Conservation (phyloP, 1,284 basidiomycete species). For the Apiotrichum gracile region DNA sequence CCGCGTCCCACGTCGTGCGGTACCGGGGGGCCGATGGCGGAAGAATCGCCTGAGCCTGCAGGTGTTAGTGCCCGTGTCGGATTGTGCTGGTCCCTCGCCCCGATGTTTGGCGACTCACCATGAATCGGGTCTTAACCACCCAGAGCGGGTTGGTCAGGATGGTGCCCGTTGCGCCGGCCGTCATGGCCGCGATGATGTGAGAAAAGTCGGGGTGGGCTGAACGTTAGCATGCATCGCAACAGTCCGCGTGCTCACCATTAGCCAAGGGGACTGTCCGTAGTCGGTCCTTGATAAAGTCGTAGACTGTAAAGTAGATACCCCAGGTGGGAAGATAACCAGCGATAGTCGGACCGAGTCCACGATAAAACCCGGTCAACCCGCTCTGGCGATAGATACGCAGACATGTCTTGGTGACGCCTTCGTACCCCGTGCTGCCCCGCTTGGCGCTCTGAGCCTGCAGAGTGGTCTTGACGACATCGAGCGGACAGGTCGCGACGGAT, state of each 20-base stretch:
- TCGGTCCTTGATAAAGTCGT: conserved; percentile 80
- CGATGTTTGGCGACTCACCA: conserved; percentile 66
- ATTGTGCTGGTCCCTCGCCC: too few species aligned
- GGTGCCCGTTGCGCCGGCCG: conserved; percentile 82
- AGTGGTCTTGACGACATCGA: conserved; percentile 96
- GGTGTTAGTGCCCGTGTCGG: neutral
- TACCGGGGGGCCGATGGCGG: conserved; percentile 67
- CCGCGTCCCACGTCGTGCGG: conserved; percentile 79
- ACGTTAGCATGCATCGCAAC: neutral
- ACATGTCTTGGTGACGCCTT: conserved; percentile 71
- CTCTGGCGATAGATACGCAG: conserved; percentile 65
- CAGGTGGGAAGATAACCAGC: conserved; percentile 92
- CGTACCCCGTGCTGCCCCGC: conserved; percentile 62
- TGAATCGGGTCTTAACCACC: conserved; percentile 96
- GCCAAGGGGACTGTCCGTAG: conserved; percentile 54
- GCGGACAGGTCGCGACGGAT: conserved; percentile 89
- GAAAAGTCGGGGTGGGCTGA: conserved; percentile 28
- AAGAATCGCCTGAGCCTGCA: conserved; percentile 51
- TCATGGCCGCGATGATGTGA: conserved; percentile 88
- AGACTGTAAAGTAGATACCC: conserved; percentile 98
- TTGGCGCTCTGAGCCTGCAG: conserved; percentile 79
- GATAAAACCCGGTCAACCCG: conserved; percentile 80
- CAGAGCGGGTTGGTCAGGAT: conserved; percentile 87
- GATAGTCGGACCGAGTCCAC: conserved; percentile 90
- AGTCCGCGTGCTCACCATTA: conserved; percentile 5